phyloP scores from a whole-genome alignment of 1,284 basidiomycete genomes.

The Ustilago cynodontis region DNA sequence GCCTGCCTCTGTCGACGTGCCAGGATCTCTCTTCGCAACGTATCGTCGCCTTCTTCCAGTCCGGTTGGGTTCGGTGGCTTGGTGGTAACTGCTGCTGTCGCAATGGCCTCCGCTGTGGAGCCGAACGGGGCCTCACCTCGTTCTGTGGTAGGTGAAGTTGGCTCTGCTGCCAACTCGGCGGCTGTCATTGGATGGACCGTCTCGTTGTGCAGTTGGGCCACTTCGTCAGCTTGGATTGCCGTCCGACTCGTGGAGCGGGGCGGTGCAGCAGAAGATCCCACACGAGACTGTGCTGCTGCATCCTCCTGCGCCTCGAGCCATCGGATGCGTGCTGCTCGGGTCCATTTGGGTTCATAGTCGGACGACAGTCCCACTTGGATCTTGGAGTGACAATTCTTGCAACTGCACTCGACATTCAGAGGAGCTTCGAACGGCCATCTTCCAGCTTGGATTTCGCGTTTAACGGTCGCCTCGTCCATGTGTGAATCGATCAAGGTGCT shows the following conservation, averaged over 20 bases:
- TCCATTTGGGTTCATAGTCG: conserved; percentile 42
- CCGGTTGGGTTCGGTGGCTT: conserved; percentile 23
- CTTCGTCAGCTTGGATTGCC: conserved; percentile 47
- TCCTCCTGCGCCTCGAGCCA: conserved; percentile 43
- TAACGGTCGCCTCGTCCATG: conserved; percentile 25
- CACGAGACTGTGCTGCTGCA: not conserved
- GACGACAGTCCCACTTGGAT: conserved; percentile 40
- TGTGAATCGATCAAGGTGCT: conserved; percentile 3
- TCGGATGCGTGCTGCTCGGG: conserved; percentile 32
- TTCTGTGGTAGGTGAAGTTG: conserved; percentile 18
- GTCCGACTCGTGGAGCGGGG: conserved; percentile 26
- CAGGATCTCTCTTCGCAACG: conserved; percentile 31
- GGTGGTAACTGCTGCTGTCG: not conserved
- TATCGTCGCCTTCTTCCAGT: conserved; percentile 32
- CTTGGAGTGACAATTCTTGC: conserved; percentile 41
- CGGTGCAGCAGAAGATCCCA: not conserved
- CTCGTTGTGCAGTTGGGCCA: conserved; percentile 39
- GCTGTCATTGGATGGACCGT: conserved; percentile 34
- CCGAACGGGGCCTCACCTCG: not conserved
- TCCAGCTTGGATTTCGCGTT: conserved; percentile 34
- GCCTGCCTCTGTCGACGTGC: conserved; percentile 30
- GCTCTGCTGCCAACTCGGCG: conserved; percentile 39
- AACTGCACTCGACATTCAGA: conserved; percentile 45
- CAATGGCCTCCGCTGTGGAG: not conserved
- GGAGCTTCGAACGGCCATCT: conserved; percentile 47